Percentiles rank a stretch among this genome's conserved stretches.
Evolutionary conservation across 495 filamentous ascomycete species (phyloP).

Genomic region (Poronia punctata): DNA sequence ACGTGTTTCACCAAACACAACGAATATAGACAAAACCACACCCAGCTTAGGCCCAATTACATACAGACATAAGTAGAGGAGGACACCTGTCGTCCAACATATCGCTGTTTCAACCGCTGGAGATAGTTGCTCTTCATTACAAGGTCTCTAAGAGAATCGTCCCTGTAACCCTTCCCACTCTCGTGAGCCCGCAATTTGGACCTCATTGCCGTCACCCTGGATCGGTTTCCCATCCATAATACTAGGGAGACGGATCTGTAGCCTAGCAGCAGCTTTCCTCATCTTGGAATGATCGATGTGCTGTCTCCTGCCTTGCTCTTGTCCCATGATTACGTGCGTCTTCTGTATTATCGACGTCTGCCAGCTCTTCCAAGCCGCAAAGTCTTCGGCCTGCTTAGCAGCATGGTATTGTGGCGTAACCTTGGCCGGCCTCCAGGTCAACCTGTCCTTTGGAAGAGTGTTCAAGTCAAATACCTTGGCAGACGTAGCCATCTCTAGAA

Average conservation of each 20-base stretch:
- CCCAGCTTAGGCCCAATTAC: not conserved
- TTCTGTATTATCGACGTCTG: conserved; percentile 28
- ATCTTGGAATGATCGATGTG: conserved; percentile 23
- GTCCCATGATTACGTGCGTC: conserved; percentile 27
- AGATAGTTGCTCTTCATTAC: not conserved
- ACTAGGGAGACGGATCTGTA: conserved; percentile 41
- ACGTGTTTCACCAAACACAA: not conserved
- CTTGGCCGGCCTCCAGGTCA: conserved; percentile 39
- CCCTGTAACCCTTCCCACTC: conserved; percentile 35
- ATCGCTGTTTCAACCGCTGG: no score
- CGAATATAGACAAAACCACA: not conserved
- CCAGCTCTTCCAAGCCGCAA: conserved; percentile 36
- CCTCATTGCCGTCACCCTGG: conserved; percentile 17
- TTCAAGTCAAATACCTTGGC: conserved; percentile 52
- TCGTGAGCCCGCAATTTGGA: conserved; percentile 35
- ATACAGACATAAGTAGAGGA: no score
- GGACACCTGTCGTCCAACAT: no score
- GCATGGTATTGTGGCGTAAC: conserved; percentile 39
- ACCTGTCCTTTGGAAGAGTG: conserved; percentile 42
- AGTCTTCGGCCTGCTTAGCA: conserved; percentile 37
- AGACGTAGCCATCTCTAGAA: conserved; percentile 58
- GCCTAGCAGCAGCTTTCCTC: conserved; percentile 35
- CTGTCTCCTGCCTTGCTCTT: conserved; percentile 11
- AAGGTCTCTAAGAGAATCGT: conserved; percentile 2
- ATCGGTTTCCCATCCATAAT: conserved; percentile 28